Evolutionary conservation across 257 asterid genomes (phyloP).

Genomic region (Nicotiana obtusifolia): DNA sequence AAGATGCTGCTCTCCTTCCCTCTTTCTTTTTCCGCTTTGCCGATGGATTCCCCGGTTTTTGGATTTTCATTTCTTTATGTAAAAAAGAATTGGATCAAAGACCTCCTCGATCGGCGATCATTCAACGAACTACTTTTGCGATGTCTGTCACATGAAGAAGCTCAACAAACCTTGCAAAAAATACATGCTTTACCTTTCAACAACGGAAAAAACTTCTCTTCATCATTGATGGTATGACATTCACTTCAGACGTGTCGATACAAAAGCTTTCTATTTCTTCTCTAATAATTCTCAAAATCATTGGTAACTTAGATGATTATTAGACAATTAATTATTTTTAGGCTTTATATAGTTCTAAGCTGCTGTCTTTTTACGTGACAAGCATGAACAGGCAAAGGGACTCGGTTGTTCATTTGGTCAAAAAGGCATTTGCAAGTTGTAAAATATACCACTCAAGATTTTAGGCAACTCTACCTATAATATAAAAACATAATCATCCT

Average conservation of each 20-base stretch:
- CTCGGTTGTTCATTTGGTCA: not conserved
- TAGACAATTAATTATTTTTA: not conserved
- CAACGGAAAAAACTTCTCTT: no score
- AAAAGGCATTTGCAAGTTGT: not conserved
- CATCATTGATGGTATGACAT: not conserved
- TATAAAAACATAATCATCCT: not conserved
- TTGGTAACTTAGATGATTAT: not conserved
- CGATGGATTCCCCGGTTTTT: no score
- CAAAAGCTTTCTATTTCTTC: not conserved
- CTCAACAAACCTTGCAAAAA: no score
- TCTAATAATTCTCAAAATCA: not conserved
- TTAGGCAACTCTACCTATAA: not conserved
- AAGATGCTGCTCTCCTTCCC: no score
- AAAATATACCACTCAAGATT: not conserved
- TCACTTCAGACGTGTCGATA: not conserved
- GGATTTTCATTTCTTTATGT: no score
- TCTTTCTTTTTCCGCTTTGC: no score
- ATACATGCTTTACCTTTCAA: no score
- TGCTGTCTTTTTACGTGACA: not conserved
- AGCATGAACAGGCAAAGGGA: constrained; percentile 1
- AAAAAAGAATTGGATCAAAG: no score
- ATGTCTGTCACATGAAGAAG: no score
- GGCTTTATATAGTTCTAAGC: not conserved
- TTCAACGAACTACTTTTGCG: no score
- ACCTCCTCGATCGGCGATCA: no score